A percentile compares a stretch with the other conserved stretches of the same genome.
phyloP scores from a whole-genome alignment of 257 asterid species.

The Solanum chilense region DNA sequence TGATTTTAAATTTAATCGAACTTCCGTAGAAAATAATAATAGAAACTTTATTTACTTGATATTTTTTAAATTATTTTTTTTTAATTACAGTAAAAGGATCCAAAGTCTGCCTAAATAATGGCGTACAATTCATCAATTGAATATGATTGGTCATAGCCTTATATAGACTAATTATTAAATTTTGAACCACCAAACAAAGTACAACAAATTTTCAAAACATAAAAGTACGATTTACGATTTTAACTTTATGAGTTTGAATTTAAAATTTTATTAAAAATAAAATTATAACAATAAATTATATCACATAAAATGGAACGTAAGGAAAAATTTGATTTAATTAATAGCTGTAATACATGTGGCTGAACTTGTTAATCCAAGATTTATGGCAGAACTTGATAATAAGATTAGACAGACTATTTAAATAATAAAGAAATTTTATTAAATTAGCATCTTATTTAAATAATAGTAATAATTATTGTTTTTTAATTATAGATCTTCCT shows the following conservation, averaged over 20 bases:
- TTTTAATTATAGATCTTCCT: neutral
- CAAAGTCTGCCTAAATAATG: conserved; percentile 24
- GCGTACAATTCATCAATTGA: conserved; percentile 3
- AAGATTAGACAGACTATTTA: neutral
- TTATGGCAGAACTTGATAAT: neutral
- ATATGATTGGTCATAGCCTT: conserved; percentile 10
- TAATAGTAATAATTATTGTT: neutral
- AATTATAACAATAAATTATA: neutral
- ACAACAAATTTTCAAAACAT: neutral
- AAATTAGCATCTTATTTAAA: neutral
- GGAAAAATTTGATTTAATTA: too few relatives aligned
- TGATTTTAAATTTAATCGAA: neutral
- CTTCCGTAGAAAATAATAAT: too few relatives aligned
- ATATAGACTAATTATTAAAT: neutral
- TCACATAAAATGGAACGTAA: fast-evolving
- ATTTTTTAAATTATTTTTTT: neutral
- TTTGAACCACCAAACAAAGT: neutral
- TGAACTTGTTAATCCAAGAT: neutral
- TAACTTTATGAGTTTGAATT: neutral
- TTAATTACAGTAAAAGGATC: conserved; percentile 14
- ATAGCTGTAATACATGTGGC: neutral
- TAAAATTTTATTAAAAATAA: neutral
- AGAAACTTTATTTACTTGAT: neutral
- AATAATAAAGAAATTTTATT: neutral
- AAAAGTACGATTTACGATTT: neutral